These are phyloP conservation scores for Aspergillus incahuasiensis DNA, from an alignment of 495 filamentous ascomycete genomes.

Conservation along the genomic window DNA sequence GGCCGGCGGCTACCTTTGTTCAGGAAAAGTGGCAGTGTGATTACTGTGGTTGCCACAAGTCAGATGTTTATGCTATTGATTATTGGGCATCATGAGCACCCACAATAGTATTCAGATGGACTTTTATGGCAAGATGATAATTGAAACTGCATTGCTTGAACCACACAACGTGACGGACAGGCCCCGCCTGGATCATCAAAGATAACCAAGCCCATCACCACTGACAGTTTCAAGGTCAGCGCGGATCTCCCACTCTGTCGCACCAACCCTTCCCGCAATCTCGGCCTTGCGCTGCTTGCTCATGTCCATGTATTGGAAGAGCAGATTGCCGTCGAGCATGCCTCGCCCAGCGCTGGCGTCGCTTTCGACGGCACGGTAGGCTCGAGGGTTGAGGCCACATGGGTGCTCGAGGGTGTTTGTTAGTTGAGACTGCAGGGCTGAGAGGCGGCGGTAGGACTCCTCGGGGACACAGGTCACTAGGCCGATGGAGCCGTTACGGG, in stretches of 20 bases:
- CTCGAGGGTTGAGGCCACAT: conserved; percentile 76
- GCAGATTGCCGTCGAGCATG: conserved; percentile 57
- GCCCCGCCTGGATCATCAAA: conserved; percentile 20
- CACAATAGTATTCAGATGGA: no score
- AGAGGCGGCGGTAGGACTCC: conserved; percentile 75
- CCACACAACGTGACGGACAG: no score
- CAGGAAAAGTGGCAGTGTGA: no score
- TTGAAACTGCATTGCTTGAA: no score
- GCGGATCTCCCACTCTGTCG: conserved; percentile 52
- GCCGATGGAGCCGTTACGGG: conserved; percentile 67
- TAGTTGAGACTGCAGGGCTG: conserved; percentile 75
- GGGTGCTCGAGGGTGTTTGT: conserved; percentile 68
- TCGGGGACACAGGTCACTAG: conserved; percentile 76
- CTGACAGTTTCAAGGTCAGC: conserved; percentile 57
- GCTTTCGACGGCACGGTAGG: conserved; percentile 57
- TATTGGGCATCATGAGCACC: no score
- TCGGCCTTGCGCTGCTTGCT: conserved; percentile 63
- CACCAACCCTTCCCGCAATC: conserved; percentile 61
- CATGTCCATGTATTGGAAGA: conserved; percentile 65
- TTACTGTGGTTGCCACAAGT: no score
- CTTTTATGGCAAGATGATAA: no score
- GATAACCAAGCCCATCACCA: conserved; percentile 53
- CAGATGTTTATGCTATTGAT: no score
- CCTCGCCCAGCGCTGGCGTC: conserved; percentile 50
- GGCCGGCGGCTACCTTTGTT: no score